phyloP scores from a whole-genome alignment of 2,329 filamentous ascomycete genomes.

The Ophiosphaerella korrae region DNA sequence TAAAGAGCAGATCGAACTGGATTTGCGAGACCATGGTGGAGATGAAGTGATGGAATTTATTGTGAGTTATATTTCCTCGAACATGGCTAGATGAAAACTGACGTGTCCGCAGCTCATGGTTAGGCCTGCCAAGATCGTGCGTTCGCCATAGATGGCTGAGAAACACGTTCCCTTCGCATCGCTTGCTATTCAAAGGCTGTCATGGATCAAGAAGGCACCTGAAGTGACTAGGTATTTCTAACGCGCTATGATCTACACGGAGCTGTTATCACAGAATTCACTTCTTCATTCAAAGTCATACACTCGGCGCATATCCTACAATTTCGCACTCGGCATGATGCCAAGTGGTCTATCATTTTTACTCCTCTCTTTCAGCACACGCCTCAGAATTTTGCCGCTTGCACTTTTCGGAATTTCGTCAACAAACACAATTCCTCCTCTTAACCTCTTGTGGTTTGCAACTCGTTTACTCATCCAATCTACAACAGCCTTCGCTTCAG shows the following conservation, averaged over 20 bases:
- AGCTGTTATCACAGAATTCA: too few relatives aligned
- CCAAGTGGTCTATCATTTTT: conserved; percentile 22
- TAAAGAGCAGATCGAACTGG: conserved; percentile 33
- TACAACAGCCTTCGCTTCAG: conserved; percentile 18
- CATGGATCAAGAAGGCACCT: too few relatives aligned
- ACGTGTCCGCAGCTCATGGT: conserved; percentile 18
- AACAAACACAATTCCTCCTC: conserved; percentile 49
- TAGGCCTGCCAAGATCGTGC: conserved; percentile 13
- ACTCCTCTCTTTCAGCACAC: conserved; percentile 27
- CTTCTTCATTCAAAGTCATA: not conserved
- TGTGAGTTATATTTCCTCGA: conserved; percentile 26
- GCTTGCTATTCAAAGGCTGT: too few relatives aligned
- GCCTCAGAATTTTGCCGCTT: conserved; percentile 54
- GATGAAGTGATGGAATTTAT: conserved; percentile 33
- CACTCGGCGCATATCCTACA: conserved; percentile 7
- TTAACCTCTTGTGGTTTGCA: conserved; percentile 34
- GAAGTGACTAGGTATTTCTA: too few relatives aligned
- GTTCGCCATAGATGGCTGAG: not conserved
- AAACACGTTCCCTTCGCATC: too few relatives aligned
- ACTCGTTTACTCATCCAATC: conserved; percentile 30
- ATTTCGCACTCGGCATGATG: conserved; percentile 14
- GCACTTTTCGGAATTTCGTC: conserved; percentile 55
- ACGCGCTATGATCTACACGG: too few relatives aligned
- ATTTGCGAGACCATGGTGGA: conserved; percentile 37
- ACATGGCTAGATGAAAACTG: not conserved